Evolutionary conservation across 495 filamentous ascomycete genomes (phyloP).

Genomic region (Talaromyces wortmannii): DNA sequence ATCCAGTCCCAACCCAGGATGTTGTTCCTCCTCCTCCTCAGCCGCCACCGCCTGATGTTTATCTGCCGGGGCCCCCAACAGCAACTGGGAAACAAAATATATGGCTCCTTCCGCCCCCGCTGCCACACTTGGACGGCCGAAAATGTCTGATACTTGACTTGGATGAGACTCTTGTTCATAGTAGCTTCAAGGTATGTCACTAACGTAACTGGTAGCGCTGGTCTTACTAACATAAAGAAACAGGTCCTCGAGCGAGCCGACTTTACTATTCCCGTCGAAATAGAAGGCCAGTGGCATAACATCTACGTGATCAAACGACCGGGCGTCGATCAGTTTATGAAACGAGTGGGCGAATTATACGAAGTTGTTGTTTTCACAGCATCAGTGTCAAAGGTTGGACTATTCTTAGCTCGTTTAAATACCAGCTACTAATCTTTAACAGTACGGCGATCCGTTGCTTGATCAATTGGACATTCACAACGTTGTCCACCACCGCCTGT

Average conservation of each 20-base stretch:
- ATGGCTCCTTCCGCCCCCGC: constrained; percentile 72
- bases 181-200: constrained; percentile 84
- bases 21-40: constrained; percentile 55
- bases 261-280: constrained; percentile 98
- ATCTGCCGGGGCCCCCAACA: constrained; percentile 24
- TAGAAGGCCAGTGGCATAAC: constrained; percentile 98
- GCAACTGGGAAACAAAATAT: constrained; percentile 45
- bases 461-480: constrained; percentile 97
- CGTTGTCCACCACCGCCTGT: constrained; percentile 92
- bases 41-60: constrained; percentile 34
- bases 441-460: constrained; percentile 95
- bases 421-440: constrained; percentile 7
- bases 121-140: constrained; percentile 69
- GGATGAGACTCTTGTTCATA: constrained; percentile 98
- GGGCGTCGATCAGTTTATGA: constrained; percentile 98
- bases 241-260: constrained; percentile 97
- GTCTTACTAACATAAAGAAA: background rate
- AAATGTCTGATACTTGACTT: constrained; percentile 96
- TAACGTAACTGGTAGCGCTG: background rate
- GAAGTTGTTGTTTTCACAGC: constrained; percentile 99
- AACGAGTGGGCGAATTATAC: constrained; percentile 93
- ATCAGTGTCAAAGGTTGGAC: constrained; percentile 89
- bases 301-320: constrained; percentile 99
- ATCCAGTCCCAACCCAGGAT: constrained; percentile 5
- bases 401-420: background rate